Evolutionary conservation across 2,329 filamentous ascomycete genomes (phyloP).

Genomic region (Dactylellina haptotyla): DNA sequence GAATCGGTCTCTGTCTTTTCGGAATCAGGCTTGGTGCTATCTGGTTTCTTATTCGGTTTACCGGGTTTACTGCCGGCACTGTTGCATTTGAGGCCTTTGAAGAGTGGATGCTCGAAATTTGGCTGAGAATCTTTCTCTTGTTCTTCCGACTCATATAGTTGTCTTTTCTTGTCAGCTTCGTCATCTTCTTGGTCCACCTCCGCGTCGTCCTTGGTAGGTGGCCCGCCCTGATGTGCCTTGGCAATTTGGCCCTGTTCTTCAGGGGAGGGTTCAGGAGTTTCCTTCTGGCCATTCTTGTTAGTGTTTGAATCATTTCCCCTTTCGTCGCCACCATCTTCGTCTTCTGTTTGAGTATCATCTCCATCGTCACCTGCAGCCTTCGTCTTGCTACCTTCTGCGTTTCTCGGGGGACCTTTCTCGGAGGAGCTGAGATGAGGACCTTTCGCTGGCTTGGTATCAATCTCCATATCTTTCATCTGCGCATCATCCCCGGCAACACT

Average conservation of each 20-base stretch:
- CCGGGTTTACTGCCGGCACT: background rate
- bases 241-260: constrained; percentile 1
- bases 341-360: background rate
- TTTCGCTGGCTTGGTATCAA: constrained; percentile 3
- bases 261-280: background rate
- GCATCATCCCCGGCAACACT: constrained; percentile 2
- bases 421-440: background rate
- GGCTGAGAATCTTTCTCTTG: constrained; percentile 7
- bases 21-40: background rate
- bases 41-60: background rate
- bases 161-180: constrained; percentile 4
- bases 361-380: background rate
- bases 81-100: constrained; percentile 9
- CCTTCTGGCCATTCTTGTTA: background rate
- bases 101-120: constrained; percentile 14
- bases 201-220: background rate
- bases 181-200: constrained; percentile 15
- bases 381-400: background rate
- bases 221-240: constrained; percentile 11
- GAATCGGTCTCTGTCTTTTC: background rate
- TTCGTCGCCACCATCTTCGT: background rate
- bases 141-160: background rate
- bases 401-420: background rate
- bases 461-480: background rate
- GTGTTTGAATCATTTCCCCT: background rate